phyloP scores from a whole-genome alignment of 208 protist species.

The Leptomonas seymouri region DNA sequence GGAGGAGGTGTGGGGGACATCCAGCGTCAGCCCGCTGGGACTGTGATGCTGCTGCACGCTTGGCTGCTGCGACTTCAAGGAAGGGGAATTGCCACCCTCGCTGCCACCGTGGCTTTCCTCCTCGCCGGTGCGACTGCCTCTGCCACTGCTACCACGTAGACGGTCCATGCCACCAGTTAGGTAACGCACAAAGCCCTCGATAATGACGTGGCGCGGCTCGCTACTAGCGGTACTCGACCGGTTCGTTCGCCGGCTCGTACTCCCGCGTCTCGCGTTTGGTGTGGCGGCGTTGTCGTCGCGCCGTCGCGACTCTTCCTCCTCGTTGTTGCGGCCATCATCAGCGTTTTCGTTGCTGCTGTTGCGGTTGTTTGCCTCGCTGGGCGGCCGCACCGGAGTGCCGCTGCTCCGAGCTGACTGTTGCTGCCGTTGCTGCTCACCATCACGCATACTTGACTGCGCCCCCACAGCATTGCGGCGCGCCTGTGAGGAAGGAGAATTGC shows the following conservation, averaged over 20 bases:
- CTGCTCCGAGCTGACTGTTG: not conserved
- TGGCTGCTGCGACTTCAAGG: constrained; percentile 7
- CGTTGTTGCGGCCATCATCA: not conserved
- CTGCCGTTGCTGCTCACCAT: constrained; percentile 18
- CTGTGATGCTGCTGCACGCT: not conserved
- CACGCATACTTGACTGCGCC: constrained; percentile 23
- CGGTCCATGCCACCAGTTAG: constrained; percentile 23
- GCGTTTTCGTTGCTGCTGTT: not conserved
- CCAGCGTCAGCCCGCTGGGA: constrained; percentile 47
- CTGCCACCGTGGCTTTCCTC: constrained; percentile 3
- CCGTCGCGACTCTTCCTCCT: constrained; percentile 2
- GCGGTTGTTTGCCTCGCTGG: not conserved
- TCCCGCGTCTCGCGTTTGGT: constrained; percentile 1
- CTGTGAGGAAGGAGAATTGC: constrained; percentile 21
- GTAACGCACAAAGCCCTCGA: constrained; percentile 31
- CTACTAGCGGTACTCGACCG: constrained; percentile 1
- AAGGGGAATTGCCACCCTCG: not conserved
- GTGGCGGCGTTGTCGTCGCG: constrained; percentile 7
- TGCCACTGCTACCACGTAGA: constrained; percentile 9
- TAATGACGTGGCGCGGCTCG: constrained; percentile 32
- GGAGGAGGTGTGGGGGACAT: constrained; percentile 57
- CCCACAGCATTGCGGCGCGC: constrained; percentile 13
- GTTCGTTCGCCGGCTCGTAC: constrained; percentile 3
- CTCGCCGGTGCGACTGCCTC: not conserved
- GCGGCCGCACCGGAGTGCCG: not conserved